Evolutionary conservation across 2,329 filamentous ascomycete genomes (phyloP).

Genomic region (Penicillium decumbens): DNA sequence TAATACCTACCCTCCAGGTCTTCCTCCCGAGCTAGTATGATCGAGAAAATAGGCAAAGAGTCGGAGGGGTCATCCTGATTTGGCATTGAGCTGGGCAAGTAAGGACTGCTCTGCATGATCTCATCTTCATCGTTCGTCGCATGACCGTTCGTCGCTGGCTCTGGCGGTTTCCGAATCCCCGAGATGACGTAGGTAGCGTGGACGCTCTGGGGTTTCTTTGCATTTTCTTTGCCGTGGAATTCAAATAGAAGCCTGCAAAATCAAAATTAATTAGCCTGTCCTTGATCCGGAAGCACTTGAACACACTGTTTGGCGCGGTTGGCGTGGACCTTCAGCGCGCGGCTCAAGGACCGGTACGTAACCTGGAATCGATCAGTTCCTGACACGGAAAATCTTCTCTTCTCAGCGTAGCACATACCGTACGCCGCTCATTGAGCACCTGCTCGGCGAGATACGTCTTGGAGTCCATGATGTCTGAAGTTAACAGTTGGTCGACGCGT

Average conservation of each 20-base stretch:
- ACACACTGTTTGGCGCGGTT: conserved; percentile 82
- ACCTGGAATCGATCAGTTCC: conserved; percentile 52
- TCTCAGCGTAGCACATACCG: conserved; percentile 49
- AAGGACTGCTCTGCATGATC: conserved; percentile 60
- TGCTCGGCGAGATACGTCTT: conserved; percentile 69
- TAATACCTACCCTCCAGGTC: conserved; percentile 58
- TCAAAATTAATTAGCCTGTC: background rate
- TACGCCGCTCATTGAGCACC: conserved; percentile 69
- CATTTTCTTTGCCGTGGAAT: conserved; percentile 74
- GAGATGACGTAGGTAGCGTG: conserved; percentile 89
- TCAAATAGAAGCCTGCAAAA: conserved; percentile 71
- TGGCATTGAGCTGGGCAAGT: conserved; percentile 63
- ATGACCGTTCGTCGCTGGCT: conserved; percentile 36
- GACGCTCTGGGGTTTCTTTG: conserved; percentile 66
- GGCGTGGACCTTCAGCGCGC: conserved; percentile 76
- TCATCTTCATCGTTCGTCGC: conserved; percentile 60
- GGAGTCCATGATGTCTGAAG: conserved; percentile 50
- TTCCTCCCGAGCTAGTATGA: conserved; percentile 69
- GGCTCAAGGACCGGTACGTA: conserved; percentile 79
- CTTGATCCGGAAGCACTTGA: background rate
- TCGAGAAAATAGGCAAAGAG: conserved; percentile 51
- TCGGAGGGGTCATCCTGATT: conserved; percentile 50
- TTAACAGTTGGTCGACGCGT: conserved; percentile 28
- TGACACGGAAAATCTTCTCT: background rate
- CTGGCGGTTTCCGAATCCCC: conserved; percentile 55